Evolutionary conservation across 2,329 filamentous ascomycete genomes (phyloP), one percentile per base, ranked within the genome.

Genomic region (Aspergillus versicolor): DNA sequence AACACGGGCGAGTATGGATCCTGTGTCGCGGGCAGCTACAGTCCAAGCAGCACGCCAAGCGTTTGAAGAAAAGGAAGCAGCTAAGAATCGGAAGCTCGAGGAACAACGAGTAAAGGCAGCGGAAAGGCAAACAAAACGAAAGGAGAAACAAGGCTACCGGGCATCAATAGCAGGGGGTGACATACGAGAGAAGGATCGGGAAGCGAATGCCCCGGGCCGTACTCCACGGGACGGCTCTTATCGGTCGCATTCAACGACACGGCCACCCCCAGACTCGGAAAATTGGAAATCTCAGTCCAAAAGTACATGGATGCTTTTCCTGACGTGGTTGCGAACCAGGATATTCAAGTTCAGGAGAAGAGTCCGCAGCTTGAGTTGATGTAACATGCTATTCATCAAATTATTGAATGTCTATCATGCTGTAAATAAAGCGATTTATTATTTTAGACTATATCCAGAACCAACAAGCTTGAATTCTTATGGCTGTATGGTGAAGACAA

Each of bases 21-120:
- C 82, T 7, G 75, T 79, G 30, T 79, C 80, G 5, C 79, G 82
- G 40, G 82, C 82, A 42, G 82, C 83, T 17, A 79, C 79, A 4
- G 82, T 86, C 9, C 79, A 81, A 54, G 82, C 81, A 44, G 80
- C 82, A 5, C 78, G 84, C 6, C 75, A 79, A 50, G 83, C 83
- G 32, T 86, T 85, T 66, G 77, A 82, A 57, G 82, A 85, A 61
- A 83, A 83, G 62, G 82, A 86, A 70, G 81, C 80, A 4, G 81
- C 79, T 37, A 86, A 85, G 63, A 79, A 79, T 54, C 78, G 75
- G 49, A 83, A 82, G 62, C 72, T 79, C 45, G 80, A 84, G 64
- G 77, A 81, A 63, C 82, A 83, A 54, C 79, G 75, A 46, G 66
- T 75, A 56, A 82, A 73, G 73, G 73, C 76, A 57, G 81, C 73